phyloP scores from a whole-genome alignment of 352 stramenopile genomes.

The Blastocystis sp. region DNA sequence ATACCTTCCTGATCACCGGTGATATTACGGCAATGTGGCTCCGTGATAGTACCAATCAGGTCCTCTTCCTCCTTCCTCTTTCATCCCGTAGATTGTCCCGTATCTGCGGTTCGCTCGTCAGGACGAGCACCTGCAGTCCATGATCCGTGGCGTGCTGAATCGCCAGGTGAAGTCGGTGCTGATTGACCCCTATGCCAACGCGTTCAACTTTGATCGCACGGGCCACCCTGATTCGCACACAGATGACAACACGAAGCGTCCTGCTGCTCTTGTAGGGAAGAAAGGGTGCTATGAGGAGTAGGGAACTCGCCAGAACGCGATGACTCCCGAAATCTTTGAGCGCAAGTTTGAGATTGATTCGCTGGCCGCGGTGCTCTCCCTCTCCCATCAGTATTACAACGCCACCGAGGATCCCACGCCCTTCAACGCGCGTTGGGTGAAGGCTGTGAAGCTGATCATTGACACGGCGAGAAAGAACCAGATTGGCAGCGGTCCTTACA shows the following conservation, averaged over 20 bases:
- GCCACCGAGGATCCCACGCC: slow-evolving; percentile 47
- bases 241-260: slow-evolving; percentile 69
- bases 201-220: slow-evolving; percentile 71
- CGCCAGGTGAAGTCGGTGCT: slow-evolving; percentile 71
- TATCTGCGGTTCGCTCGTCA: slow-evolving; percentile 70
- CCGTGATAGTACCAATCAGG: slow-evolving; percentile 71
- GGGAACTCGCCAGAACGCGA: slow-evolving; percentile 69
- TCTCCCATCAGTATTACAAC: slow-evolving; percentile 71
- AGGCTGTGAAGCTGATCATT: slow-evolving; percentile 71
- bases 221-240: slow-evolving; percentile 68
- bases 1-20: slow-evolving; percentile 72
- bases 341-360: slow-evolving; percentile 74
- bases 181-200: slow-evolving; percentile 73
- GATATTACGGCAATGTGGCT: slow-evolving; percentile 73
- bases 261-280: slow-evolving; percentile 28
- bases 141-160: slow-evolving; percentile 72
- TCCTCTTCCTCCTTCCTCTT: slow-evolving; percentile 6
- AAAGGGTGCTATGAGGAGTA: neutral
- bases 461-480: slow-evolving; percentile 70
- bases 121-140: slow-evolving; percentile 28
- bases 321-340: slow-evolving; percentile 73
- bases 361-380: slow-evolving; percentile 71
- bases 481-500: slow-evolving; percentile 55
- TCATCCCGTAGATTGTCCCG: slow-evolving; percentile 68
- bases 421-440: slow-evolving; percentile 70